Conservation (phyloP, 345 rosid species). For the Punica granatum region DNA sequence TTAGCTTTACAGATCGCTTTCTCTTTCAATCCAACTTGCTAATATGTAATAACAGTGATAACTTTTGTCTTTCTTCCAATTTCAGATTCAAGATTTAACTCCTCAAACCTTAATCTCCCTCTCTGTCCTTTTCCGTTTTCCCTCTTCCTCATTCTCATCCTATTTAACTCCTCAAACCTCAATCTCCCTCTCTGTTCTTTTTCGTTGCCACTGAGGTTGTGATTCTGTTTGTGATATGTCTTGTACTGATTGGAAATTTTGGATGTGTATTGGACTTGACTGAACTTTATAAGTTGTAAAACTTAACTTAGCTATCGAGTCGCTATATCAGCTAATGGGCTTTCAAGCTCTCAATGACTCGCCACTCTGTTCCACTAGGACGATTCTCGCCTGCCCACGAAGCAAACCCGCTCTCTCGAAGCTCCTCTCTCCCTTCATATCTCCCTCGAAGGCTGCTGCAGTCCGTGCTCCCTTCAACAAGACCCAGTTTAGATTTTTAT, state of each 20-base stretch:
- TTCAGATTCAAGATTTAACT: too few species aligned
- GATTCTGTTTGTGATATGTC: neutral
- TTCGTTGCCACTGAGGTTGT: neutral
- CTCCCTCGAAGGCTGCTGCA: neutral
- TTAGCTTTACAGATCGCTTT: too few species aligned
- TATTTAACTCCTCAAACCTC: too few species aligned
- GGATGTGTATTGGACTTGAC: neutral
- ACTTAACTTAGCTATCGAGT: constrained; percentile 10
- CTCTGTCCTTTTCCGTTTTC: too few species aligned
- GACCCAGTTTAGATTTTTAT: constrained; percentile 5
- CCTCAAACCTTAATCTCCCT: too few species aligned
- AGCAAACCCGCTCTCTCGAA: constrained; percentile 15
- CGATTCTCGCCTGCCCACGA: constrained; percentile 14
- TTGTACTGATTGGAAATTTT: neutral
- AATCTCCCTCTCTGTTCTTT: too few species aligned
- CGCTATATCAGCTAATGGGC: constrained; percentile 23
- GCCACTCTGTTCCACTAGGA: constrained; percentile 27
- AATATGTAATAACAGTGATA: too few species aligned
- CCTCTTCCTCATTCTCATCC: too few species aligned
- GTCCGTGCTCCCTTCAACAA: constrained; percentile 11
- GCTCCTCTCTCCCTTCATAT: constrained; percentile 3
- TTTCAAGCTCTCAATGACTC: constrained; percentile 25
- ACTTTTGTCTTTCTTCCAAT: too few species aligned
- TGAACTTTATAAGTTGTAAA: neutral
- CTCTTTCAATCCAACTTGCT: too few species aligned